Conservation (phyloP, 1,284 basidiomycete species). For the Tetrapyrgos nigripes region DNA sequence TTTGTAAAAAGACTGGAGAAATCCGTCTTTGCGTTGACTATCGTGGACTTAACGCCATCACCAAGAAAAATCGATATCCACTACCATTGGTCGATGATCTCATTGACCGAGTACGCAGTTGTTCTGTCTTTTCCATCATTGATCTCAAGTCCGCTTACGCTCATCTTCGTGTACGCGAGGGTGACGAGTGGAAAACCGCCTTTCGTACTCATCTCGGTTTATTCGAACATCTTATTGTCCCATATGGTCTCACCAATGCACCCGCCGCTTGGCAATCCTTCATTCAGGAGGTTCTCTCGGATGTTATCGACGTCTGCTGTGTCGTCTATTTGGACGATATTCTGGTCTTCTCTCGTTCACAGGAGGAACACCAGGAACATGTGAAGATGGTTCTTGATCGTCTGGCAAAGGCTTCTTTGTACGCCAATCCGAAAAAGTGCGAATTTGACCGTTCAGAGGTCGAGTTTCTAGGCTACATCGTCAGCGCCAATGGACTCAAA, state of each 20-base stretch:
- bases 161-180: no score
- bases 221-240: no score
- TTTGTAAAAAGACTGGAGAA: no score
- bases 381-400: no score
- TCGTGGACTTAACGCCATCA: no score
- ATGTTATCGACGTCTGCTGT: no score
- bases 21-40: no score
- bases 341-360: slow-evolving; percentile 24
- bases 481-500: neutral
- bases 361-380: slow-evolving; percentile 10
- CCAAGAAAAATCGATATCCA: no score
- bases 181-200: no score
- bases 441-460: slow-evolving; percentile 35
- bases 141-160: neutral
- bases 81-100: neutral
- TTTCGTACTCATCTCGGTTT: no score
- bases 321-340: no score
- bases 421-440: slow-evolving; percentile 41
- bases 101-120: neutral
- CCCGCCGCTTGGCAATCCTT: slow-evolving; percentile 41
- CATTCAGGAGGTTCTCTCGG: slow-evolving; percentile 25
- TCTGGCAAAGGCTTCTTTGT: neutral
- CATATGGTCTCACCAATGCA: slow-evolving; percentile 28
- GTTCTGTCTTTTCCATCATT: no score
- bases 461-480: slow-evolving; percentile 48